phyloP scores from a whole-genome alignment of 1,284 basidiomycete genomes.

The Cutaneotrichosporon cavernicola region DNA sequence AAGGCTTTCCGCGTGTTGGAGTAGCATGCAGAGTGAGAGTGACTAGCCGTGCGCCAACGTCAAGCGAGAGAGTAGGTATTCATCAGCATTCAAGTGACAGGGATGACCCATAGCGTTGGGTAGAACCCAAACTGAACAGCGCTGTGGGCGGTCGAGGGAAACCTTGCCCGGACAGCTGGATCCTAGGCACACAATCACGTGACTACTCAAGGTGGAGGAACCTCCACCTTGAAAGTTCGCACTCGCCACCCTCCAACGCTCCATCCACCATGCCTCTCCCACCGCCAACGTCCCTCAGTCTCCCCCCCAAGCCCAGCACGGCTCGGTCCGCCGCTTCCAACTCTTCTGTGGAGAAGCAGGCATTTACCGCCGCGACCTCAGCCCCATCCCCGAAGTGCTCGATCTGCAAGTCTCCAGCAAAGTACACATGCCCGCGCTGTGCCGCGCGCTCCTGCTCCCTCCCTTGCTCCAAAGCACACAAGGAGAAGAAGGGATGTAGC shows the following conservation, averaged over 20 bases:
- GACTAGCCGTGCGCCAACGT: no score
- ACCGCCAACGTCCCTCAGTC: constrained; percentile 1
- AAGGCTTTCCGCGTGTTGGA: no score
- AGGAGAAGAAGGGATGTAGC: constrained; percentile 63
- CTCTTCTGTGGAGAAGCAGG: background rate
- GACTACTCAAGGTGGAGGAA: no score
- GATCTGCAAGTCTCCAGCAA: constrained; percentile 51
- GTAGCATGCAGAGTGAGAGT: no score
- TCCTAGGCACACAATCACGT: no score
- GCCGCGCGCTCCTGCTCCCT: constrained; percentile 68
- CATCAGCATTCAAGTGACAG: no score
- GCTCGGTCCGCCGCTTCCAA: background rate
- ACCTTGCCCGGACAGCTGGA: no score
- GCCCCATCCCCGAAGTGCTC: constrained; percentile 21
- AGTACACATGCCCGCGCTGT: constrained; percentile 82
- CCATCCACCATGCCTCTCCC: constrained; percentile 11
- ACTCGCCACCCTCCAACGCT: constrained; percentile 5
- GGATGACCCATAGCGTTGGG: no score
- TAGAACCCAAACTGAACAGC: no score
- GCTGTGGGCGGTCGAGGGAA: no score
- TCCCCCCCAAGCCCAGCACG: constrained; percentile 8
- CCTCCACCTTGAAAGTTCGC: constrained; percentile 7
- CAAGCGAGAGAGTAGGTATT: no score
- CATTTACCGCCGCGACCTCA: background rate
- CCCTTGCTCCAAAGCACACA: constrained; percentile 69